These are phyloP conservation scores for Cordyceps fumosorosea DNA, from an alignment of 2,329 filamentous ascomycete species.

Conservation along the genomic window DNA sequence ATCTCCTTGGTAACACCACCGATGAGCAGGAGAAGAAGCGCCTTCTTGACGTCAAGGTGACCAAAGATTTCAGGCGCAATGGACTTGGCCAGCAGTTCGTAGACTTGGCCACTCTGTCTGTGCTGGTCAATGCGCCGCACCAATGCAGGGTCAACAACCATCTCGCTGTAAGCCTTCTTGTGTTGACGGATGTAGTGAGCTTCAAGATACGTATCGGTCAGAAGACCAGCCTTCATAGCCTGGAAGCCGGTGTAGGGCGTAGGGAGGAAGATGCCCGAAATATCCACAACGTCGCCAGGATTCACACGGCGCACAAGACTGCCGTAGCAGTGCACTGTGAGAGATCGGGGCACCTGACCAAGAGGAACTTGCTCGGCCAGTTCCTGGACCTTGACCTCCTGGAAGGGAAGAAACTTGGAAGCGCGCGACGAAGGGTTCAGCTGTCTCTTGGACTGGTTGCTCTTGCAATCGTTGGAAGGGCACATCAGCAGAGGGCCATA, in stretches of 20 bases:
- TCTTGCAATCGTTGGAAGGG: slow-evolving; percentile 81
- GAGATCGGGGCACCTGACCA: slow-evolving; percentile 86
- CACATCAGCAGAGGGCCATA: slow-evolving; percentile 84
- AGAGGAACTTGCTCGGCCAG: slow-evolving; percentile 99
- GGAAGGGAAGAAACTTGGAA: slow-evolving; percentile 94
- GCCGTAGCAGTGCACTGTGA: slow-evolving; percentile 87
- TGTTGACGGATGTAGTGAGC: slow-evolving; percentile 91
- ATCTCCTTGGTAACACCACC: slow-evolving; percentile 95
- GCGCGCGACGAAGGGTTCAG: slow-evolving; percentile 91
- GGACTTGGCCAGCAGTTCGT: slow-evolving; percentile 90
- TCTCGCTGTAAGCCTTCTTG: slow-evolving; percentile 96
- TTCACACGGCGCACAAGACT: slow-evolving; percentile 80
- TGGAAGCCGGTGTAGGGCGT: slow-evolving; percentile 99
- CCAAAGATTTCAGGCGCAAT: slow-evolving; percentile 97
- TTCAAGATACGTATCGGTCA: slow-evolving; percentile 95
- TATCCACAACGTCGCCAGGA: slow-evolving; percentile 88
- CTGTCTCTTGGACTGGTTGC: slow-evolving; percentile 88
- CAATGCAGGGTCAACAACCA: slow-evolving; percentile 73
- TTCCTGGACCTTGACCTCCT: slow-evolving; percentile 97
- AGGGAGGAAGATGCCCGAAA: slow-evolving; percentile 91
- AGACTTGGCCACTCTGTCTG: slow-evolving; percentile 80
- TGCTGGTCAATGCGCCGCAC: slow-evolving; percentile 81
- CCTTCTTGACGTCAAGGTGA: slow-evolving; percentile 96
- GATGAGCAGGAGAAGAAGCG: slow-evolving; percentile 87
- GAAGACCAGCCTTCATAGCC: slow-evolving; percentile 89